Evolutionary conservation across 2,329 filamentous ascomycete species (phyloP).

Genomic region (Calonectria pteridis): DNA sequence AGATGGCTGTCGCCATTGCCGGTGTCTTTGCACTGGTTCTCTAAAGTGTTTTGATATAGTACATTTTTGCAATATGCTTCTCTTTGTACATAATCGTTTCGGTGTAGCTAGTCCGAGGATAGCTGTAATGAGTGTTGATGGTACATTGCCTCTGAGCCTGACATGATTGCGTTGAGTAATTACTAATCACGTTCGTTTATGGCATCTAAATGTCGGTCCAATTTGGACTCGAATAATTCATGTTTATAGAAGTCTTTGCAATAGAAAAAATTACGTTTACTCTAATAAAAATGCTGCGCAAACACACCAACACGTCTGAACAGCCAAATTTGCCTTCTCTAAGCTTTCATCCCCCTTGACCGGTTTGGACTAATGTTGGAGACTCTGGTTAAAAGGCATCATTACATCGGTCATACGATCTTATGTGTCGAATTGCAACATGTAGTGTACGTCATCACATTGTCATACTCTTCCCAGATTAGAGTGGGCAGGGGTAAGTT

Average conservation of each 20-base stretch:
- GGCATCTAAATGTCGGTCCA: background rate
- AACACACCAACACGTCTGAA: no score
- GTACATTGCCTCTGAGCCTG: background rate
- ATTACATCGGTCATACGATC: no score
- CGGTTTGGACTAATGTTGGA: no score
- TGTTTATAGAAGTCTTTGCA: background rate
- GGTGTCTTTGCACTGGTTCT: background rate
- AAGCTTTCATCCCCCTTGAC: no score
- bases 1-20: background rate
- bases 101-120: conserved; percentile 1
- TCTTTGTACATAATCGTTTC: background rate
- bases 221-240: background rate
- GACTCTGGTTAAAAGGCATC: no score
- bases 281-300: background rate
- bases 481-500: no score
- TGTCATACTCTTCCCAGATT: no score
- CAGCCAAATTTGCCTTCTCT: no score
- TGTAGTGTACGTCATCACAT: no score
- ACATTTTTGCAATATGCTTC: background rate
- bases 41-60: background rate
- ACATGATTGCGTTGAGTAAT: background rate
- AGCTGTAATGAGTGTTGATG: conserved; percentile 1
- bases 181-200: background rate
- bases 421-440: no score
- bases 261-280: background rate